Percentiles rank a stretch among this genome's conserved stretches.
Conservation (phyloP, 768 basidiomycete species). For the Amanita fuliginea region DNA sequence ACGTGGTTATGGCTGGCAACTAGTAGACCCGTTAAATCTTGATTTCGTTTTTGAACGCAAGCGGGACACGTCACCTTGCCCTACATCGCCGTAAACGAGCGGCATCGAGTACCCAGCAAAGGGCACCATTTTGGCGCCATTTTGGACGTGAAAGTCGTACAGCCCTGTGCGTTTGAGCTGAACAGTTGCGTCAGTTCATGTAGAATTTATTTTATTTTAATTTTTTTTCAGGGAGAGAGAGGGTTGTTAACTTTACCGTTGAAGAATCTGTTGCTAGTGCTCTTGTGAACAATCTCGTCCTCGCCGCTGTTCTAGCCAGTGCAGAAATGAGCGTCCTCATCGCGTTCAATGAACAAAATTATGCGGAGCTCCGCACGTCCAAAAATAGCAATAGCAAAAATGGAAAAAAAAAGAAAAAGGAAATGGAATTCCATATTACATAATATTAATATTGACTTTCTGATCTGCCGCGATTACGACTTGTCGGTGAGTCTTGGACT, state of each 20-base stretch:
- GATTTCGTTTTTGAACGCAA: constrained; percentile 2
- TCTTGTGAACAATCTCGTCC: neutral
- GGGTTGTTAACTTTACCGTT: neutral
- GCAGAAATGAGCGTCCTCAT: neutral
- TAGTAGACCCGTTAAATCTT: constrained; percentile 20
- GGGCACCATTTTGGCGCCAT: constrained; percentile 89
- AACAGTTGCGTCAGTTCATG: neutral
- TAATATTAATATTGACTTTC: neutral
- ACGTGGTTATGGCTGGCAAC: constrained; percentile 89
- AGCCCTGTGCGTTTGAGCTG: constrained; percentile 58
- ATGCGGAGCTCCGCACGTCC: neutral
- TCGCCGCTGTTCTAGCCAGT: neutral
- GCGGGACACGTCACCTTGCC: constrained; percentile 48
- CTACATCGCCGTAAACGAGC: constrained; percentile 69
- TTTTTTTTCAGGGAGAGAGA: no score
- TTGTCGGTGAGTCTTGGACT: neutral
- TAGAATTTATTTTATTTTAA: no score
- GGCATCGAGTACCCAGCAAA: constrained; percentile 98
- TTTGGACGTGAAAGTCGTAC: constrained; percentile 79
- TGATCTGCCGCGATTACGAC: neutral
- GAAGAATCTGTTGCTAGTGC: neutral
- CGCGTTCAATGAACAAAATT: neutral
- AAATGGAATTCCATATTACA: no score
- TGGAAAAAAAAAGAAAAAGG: no score
- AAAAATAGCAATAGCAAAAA: neutral